Percentiles rank a stretch among this genome's conserved stretches.
Evolutionary conservation across 108 stramenopile genomes (phyloP).

Genomic region (Aurantiochytrium sp.): DNA sequence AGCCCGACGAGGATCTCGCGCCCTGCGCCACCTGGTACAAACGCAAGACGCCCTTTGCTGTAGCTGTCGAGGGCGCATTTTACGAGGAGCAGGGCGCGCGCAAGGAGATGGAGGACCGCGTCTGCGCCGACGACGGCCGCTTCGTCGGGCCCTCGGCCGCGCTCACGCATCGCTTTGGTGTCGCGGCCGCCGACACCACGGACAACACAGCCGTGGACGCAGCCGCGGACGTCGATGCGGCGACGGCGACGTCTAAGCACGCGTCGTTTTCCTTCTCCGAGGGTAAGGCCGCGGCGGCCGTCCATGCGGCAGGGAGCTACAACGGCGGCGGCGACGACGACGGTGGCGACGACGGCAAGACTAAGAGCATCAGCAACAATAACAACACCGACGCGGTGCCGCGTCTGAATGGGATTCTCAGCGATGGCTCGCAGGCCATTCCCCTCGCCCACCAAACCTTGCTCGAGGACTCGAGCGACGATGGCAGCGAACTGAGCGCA

Average conservation of each 20-base stretch:
- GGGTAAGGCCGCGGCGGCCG: no score
- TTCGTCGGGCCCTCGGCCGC: neutral
- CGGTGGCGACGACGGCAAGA: neutral
- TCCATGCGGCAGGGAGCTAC: no score
- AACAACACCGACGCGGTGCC: neutral
- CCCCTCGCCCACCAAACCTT: neutral
- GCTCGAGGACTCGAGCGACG: neutral
- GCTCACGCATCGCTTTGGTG: neutral
- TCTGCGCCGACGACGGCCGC: neutral
- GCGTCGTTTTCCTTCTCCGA: no score
- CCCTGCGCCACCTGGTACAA: neutral
- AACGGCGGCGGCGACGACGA: no score
- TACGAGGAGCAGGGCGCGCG: constrained; percentile 18
- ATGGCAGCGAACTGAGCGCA: neutral
- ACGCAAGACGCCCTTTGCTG: neutral
- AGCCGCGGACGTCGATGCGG: no score
- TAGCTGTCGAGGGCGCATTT: neutral
- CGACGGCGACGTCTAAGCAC: no score
- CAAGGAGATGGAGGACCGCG: constrained; percentile 22
- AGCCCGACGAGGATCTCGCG: neutral
- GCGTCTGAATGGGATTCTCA: neutral
- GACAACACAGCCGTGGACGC: no score
- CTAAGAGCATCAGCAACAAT: neutral
- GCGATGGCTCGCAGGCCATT: neutral
- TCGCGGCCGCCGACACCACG: neutral